Base-by-base conservation (phyloP, 1,139 yeast genomes). In the Chernovozyma aurita region DNA sequence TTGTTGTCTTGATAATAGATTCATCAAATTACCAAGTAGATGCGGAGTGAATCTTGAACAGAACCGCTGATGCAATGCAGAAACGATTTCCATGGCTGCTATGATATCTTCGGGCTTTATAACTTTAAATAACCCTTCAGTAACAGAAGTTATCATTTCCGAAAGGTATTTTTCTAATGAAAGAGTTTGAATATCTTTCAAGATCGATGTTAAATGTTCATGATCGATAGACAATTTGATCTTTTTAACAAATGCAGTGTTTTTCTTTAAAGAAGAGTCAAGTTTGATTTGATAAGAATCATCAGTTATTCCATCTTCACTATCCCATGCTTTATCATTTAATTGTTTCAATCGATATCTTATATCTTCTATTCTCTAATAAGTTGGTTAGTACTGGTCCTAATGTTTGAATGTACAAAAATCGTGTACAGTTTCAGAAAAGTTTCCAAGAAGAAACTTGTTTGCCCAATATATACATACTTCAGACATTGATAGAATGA, bases 221-320 rank as follows among this genome's bases (percentile, higher is more conserved):
- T 63, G 57, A 27, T 63, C 72, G 30, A 87, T 61, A 3, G 81
- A 69, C 3, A 74, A 66, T 43, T 80, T 72, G 35, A 87, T 59
- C 49, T 83, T 83, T 52, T 82, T 83, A 39, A 87, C 80, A 48
- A 87, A 85, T 0, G 88, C 84, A 4, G 88, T 81, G 53, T 90
- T 87, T 54, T 83, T 85, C 65, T 88, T 90, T 42, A 90, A 63
- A 35, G 92, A 81, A 0, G 95, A 68, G 52, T 90, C 97, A 13
- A 82, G 63, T 32, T 20, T 20, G 9, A 6, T 9, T 9, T 7
- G 9, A 7, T 7, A 9, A 20, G 6, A 7, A 9, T 6, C 6
- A 20, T 20, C 9, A 20, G 6, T 20, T 73, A 46, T 43, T n/a
- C 52, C 56, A 7, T 41, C 48, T 24, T 63, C 71, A 2, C 78